Conservation (phyloP, 495 filamentous ascomycete species). For the Daldinia decipiens region DNA sequence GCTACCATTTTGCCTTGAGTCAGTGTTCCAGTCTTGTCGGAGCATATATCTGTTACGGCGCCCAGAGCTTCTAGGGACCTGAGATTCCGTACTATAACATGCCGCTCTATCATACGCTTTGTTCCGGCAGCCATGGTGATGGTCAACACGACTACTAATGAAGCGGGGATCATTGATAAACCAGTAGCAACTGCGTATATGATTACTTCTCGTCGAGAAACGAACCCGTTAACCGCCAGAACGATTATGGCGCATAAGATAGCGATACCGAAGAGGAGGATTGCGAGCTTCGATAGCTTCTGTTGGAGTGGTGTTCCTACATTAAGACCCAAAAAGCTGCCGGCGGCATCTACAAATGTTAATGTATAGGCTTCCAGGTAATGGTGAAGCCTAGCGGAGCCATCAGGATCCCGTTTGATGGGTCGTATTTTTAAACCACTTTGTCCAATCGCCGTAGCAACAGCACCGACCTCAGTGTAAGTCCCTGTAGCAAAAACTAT, state of each 20-base stretch:
- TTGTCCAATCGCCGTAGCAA: slow-evolving; percentile 57
- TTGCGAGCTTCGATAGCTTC: slow-evolving; percentile 62
- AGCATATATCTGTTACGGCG: slow-evolving; percentile 76
- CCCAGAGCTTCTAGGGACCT: slow-evolving; percentile 69
- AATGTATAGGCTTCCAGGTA: slow-evolving; percentile 76
- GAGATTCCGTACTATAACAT: slow-evolving; percentile 63
- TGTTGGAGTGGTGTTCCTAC: slow-evolving; percentile 65
- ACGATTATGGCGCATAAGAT: slow-evolving; percentile 63
- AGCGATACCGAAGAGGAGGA: slow-evolving; percentile 60
- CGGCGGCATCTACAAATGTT: slow-evolving; percentile 71
- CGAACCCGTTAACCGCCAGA: slow-evolving; percentile 60
- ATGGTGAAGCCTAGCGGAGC: slow-evolving; percentile 69
- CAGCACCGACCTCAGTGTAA: slow-evolving; percentile 61
- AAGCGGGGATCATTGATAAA: slow-evolving; percentile 66
- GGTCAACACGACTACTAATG: slow-evolving; percentile 63
- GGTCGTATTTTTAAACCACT: slow-evolving; percentile 58
- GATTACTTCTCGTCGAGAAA: slow-evolving; percentile 55
- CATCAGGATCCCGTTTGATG: slow-evolving; percentile 67
- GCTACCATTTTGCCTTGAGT: slow-evolving; percentile 74
- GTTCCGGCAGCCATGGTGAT: slow-evolving; percentile 66
- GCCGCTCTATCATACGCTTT: slow-evolving; percentile 59
- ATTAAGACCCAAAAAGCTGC: slow-evolving; percentile 74
- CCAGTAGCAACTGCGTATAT: slow-evolving; percentile 69
- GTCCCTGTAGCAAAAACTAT: slow-evolving; percentile 58
- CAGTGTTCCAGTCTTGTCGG: slow-evolving; percentile 77